Base-by-base conservation (phyloP, 2,329 filamentous ascomycete genomes). In the Arthrobotrys conoides region DNA sequence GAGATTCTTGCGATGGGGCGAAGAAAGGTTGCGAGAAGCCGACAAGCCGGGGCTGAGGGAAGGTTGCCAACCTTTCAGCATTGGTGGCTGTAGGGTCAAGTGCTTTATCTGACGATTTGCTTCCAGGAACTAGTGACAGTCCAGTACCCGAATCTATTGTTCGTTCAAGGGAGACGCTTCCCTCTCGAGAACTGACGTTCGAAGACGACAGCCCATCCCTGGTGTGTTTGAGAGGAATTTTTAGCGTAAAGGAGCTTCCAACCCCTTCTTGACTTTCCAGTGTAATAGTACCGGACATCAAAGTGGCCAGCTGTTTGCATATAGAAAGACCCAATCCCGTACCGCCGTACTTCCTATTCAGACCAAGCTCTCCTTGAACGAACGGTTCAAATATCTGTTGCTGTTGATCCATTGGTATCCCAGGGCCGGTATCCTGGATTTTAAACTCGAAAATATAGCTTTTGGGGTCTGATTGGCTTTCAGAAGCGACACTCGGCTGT, bases 341-440 rank as follows among this genome's bases (percentile, higher is more conserved):
- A 18, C 94, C 94, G 16, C 93, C 93, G 83, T 91, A 96, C 82
- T 96, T 96, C 84, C 93, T 96, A 85, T 92, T 96, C 12, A 97
- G 85, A 0, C 93, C 92, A 0, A 96, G 86, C 83, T 97, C 94
- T 16, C 92, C 94, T 84, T 97, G 94, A 0, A 97, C 92, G 82
- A 97, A 97, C 0, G 94, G 94, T 83, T 97, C 94, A 83, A 97
- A 97, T 14, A 97, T 93, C 81, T 91, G 91, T 69, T 92, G 87
- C 81, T 94, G 93, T 84, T 96, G 89, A 80, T 91, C 86, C 5
- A 90, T 88, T 0, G 93, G 90, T 70, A 97, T 97, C 30, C 94
- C 94, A 0, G 93, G 94, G 0, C 94, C 94, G 0, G 91, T 95
- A 81, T 97, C 94, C 83, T 93, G 88, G 0, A 97, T 93, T 83